phyloP scores from a whole-genome alignment of 768 basidiomycete species.

The Russula ochroleuca region DNA sequence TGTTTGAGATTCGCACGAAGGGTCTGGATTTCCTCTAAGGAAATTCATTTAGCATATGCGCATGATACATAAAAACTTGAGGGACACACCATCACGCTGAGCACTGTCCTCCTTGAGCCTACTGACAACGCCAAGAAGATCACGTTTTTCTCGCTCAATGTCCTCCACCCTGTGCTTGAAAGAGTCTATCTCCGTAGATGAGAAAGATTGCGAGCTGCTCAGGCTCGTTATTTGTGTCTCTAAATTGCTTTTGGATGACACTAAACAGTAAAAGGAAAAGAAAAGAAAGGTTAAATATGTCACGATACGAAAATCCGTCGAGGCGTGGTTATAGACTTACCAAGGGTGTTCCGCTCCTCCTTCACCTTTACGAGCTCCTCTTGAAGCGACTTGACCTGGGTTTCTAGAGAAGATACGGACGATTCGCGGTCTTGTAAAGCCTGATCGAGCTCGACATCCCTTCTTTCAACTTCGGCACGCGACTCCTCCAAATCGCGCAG shows the following conservation, averaged over 20 bases:
- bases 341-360: conserved; percentile 61
- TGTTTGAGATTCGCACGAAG: conserved; percentile 68
- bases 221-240: conserved; percentile 55
- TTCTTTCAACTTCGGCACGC: conserved; percentile 61
- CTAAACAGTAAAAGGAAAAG: conserved; percentile 33
- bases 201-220: conserved; percentile 55
- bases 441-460: conserved; percentile 82
- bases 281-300: conserved; percentile 28
- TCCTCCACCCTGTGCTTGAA: conserved; percentile 64
- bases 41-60: not conserved
- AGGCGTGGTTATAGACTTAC: conserved; percentile 39
- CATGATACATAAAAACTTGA: not conserved
- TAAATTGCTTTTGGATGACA: conserved; percentile 43
- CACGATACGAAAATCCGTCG: conserved; percentile 13
- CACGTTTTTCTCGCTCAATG: conserved; percentile 85
- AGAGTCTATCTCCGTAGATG: conserved; percentile 56
- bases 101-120: conserved; percentile 71
- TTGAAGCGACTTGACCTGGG: conserved; percentile 46
- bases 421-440: conserved; percentile 74
- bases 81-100: conserved; percentile 64
- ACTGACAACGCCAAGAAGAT: conserved; percentile 78
- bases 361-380: conserved; percentile 54
- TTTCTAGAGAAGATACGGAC: conserved; percentile 53
- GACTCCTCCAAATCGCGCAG: conserved; percentile 66
- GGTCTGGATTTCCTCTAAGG: conserved; percentile 63